These are phyloP conservation scores for Ogataea hybrid DNA, from an alignment of 1,139 yeast genomes.

Conservation along the genomic window DNA sequence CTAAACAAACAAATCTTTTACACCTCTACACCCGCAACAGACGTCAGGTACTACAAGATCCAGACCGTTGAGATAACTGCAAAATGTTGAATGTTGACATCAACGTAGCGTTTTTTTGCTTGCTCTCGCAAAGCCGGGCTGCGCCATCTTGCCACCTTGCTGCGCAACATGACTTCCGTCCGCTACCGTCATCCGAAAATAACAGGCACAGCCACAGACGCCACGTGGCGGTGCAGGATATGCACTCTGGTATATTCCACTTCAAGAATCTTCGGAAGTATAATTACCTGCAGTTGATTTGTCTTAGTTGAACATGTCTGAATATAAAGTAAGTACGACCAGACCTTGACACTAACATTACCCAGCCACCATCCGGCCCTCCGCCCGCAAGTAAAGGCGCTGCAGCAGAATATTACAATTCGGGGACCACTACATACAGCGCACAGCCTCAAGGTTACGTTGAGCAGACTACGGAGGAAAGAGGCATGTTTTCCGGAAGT, in stretches of 20 bases:
- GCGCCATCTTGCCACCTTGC: no score
- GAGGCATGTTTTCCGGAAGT: constrained; percentile 16
- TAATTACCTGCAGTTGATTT: neutral
- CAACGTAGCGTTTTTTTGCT: no score
- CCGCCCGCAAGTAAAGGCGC: constrained; percentile 23
- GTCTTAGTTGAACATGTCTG: constrained; percentile 2
- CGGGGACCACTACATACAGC: constrained; percentile 10
- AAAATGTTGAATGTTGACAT: no score
- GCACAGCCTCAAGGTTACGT: constrained; percentile 15
- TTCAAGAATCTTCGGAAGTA: neutral
- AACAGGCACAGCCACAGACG: neutral
- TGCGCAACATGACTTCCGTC: no score
- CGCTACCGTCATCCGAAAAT: no score
- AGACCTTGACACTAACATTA: constrained; percentile 2
- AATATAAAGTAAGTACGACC: constrained; percentile 4
- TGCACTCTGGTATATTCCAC: neutral
- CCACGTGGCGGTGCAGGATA: neutral
- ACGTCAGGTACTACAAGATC: neutral
- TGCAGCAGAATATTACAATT: constrained; percentile 27
- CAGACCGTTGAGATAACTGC: neutral
- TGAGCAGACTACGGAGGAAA: constrained; percentile 18
- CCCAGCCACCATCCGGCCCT: constrained; percentile 8
- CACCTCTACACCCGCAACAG: constrained; percentile 10
- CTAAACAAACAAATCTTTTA: constrained; percentile 8
- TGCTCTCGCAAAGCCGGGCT: no score